Percentiles rank a stretch among this genome's conserved stretches.
These are phyloP conservation scores for Boletus bicolor DNA, from an alignment of 768 basidiomycete species.

Conservation along the genomic window DNA sequence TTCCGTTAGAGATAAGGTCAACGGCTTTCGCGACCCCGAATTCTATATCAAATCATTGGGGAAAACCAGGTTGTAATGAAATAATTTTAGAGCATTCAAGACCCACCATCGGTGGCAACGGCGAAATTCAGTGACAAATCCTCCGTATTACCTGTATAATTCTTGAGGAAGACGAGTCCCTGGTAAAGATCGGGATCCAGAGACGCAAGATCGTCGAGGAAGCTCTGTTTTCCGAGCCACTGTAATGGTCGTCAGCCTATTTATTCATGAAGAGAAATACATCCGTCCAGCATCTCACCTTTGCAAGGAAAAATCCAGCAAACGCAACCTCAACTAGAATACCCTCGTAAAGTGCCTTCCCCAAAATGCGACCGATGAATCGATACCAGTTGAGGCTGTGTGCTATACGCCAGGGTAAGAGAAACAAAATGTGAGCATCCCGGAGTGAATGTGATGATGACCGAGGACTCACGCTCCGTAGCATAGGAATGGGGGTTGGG, in stretches of 20 bases:
- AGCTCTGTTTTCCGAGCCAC: slow-evolving; percentile 93
- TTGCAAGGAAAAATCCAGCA: slow-evolving; percentile 91
- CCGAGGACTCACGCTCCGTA: slow-evolving; percentile 60
- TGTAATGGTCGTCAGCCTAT: slow-evolving; percentile 25
- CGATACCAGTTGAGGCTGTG: slow-evolving; percentile 90
- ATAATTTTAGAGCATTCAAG: not conserved
- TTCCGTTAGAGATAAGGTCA: slow-evolving; percentile 80
- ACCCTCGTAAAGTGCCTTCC: slow-evolving; percentile 95
- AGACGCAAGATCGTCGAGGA: slow-evolving; percentile 88
- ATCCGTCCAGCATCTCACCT: slow-evolving; percentile 42
- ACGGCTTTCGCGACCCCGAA: slow-evolving; percentile 74
- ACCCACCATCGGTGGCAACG: slow-evolving; percentile 76
- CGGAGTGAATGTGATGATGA: not conserved
- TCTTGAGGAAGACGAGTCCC: slow-evolving; percentile 89
- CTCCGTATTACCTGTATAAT: slow-evolving; percentile 81
- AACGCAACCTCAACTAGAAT: slow-evolving; percentile 94
- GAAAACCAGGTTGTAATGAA: not conserved
- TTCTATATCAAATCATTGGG: slow-evolving; percentile 44
- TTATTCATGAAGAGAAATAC: not conserved
- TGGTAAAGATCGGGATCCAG: slow-evolving; percentile 91
- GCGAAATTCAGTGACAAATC: slow-evolving; percentile 91
- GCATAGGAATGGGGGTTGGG: slow-evolving; percentile 93
- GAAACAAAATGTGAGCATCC: not conserved
- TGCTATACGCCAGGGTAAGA: slow-evolving; percentile 37
- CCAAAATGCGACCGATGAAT: slow-evolving; percentile 90